Evolutionary conservation across 768 basidiomycete species (phyloP), one percentile per base, ranked within the genome.

Genomic region (Pholiota conissans): DNA sequence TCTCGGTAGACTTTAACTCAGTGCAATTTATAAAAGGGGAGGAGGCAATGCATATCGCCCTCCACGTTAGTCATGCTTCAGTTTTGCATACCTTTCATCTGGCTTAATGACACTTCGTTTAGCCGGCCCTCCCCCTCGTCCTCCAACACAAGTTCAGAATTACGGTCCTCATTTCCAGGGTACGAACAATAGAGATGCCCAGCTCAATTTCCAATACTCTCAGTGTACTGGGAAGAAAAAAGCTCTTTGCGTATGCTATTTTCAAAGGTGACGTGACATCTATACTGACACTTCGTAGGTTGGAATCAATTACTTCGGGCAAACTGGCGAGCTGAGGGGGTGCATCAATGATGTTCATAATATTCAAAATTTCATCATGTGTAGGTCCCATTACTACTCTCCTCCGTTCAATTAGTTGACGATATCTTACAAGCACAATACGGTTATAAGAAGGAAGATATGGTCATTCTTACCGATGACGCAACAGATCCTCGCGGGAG

Each of bases 291-390:
- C 59, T 18, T 18, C 40, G 30, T 35, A 93, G 93, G 86, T 97
- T 62, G 95, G 95, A 0, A 91, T 97, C 64, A 93, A 93, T 71
- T 98, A 98, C 68, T 68, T 79, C 20, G 88, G 90, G 0, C 84
- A 86, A 63, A 69, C 70, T 3, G 81, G 81, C n/a, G 81, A 86
- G 63, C 76, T 98, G 6, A 71, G 75, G 0, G 96, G 96, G 9
- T 98, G 96, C 68, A 89, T 96, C 68, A 96, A 98, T 68, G 96
- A 99, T 66, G 95, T 88, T 0, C 71, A 77, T 48, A 95, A 94
- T 69, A 83, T 98, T 52, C 79, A 83, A 64, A 70, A 75, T n/a
- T 98, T 98, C 76, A 73, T 95, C 46, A 79, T 77, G 58, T 65
- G 91, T 91, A 64, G 59, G 86, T 71, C 14, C 11, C 22, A 26